A percentile compares a stretch with the other conserved stretches of the same genome.
phyloP scores from a whole-genome alignment of 1,139 yeast species.

The Nematodospora anomalae region DNA sequence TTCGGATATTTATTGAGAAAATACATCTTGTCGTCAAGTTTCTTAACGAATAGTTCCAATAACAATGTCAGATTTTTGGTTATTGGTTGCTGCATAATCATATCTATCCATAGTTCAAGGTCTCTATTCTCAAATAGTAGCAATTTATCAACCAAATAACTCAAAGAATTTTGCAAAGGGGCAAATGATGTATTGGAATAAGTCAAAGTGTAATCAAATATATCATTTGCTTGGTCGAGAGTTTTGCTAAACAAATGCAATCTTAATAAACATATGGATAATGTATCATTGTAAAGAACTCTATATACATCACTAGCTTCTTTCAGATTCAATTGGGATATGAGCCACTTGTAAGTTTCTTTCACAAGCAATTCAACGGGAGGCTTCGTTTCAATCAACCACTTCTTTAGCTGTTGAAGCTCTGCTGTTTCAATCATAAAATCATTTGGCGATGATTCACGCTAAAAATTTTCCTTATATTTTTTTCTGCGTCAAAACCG shows the following conservation, averaged over 20 bases:
- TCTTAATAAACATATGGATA: constrained; percentile 65
- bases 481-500: neutral
- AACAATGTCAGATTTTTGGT: constrained; percentile 10
- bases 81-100: constrained; percentile 11
- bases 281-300: constrained; percentile 51
- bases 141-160: constrained; percentile 56
- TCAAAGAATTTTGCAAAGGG: constrained; percentile 66
- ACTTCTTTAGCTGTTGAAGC: constrained; percentile 7
- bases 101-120: constrained; percentile 11
- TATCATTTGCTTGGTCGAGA: constrained; percentile 4
- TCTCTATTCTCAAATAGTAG: constrained; percentile 20
- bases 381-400: constrained; percentile 11
- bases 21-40: constrained; percentile 32
- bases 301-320: constrained; percentile 9
- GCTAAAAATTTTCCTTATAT: neutral
- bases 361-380: constrained; percentile 8
- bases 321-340: constrained; percentile 5
- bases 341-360: constrained; percentile 2
- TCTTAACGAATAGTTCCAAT: constrained; percentile 51
- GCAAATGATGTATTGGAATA: constrained; percentile 73
- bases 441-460: neutral
- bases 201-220: constrained; percentile 58
- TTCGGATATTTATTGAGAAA: constrained; percentile 44
- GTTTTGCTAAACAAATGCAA: constrained; percentile 18
- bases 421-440: neutral